phyloP scores from a whole-genome alignment of 352 stramenopile genomes.

The Plasmopara halstedii region DNA sequence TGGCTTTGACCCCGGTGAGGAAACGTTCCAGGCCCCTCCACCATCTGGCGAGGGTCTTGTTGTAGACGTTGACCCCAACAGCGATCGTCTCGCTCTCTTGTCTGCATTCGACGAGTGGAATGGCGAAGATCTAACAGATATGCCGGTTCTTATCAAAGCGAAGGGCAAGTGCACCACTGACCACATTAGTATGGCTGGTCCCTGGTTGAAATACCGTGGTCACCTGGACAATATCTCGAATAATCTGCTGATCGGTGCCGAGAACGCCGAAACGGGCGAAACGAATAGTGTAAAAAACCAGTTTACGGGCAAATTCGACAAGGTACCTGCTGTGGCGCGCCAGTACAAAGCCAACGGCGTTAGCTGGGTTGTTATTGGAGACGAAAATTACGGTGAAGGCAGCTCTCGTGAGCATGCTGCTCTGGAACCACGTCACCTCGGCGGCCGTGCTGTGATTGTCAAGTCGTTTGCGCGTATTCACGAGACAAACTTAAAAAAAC shows the following conservation, averaged over 20 bases:
- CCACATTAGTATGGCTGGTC: constrained; percentile 91
- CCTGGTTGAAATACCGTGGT: constrained; percentile 92
- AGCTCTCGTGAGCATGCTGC: constrained; percentile 89
- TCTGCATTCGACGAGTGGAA: constrained; percentile 85
- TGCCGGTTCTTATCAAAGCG: constrained; percentile 91
- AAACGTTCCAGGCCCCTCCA: constrained; percentile 88
- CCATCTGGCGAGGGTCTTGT: constrained; percentile 48
- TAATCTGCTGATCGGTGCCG: constrained; percentile 90
- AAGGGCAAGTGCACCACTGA: constrained; percentile 95
- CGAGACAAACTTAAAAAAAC: constrained; percentile 95
- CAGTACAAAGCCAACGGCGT: constrained; percentile 89
- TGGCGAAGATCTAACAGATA: constrained; percentile 80
- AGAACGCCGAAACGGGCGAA: constrained; percentile 90
- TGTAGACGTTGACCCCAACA: constrained; percentile 77
- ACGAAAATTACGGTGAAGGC: constrained; percentile 93
- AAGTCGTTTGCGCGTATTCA: constrained; percentile 93
- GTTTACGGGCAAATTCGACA: constrained; percentile 80
- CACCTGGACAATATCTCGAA: constrained; percentile 94
- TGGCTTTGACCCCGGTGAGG: constrained; percentile 87
- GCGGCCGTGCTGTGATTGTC: constrained; percentile 86
- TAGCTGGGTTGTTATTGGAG: constrained; percentile 89
- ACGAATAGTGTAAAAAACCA: constrained; percentile 91
- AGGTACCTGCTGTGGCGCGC: constrained; percentile 83
- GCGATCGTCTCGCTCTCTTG: constrained; percentile 84
- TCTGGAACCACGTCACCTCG: constrained; percentile 87